Conservation (phyloP, 805 yeast species). For the Candida stauntonica region DNA sequence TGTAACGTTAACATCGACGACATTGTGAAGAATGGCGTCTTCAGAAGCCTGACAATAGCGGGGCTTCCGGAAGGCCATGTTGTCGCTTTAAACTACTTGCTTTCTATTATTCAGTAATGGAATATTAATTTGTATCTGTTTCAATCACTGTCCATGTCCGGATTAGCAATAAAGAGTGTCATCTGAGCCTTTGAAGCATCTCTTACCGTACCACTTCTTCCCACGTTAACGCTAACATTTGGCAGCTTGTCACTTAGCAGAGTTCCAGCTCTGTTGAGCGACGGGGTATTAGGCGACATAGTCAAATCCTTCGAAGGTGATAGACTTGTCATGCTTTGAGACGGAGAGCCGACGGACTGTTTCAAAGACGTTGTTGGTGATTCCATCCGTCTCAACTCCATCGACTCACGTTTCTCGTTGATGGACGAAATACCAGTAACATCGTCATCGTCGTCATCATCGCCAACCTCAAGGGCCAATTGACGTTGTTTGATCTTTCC, state of each 20-base stretch:
- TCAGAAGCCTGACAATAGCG: conserved; percentile 12
- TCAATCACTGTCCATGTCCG: conserved; percentile 38
- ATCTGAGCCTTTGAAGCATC: conserved; percentile 35
- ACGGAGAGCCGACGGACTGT: conserved; percentile 8
- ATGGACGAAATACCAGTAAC: background rate
- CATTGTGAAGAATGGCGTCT: conserved; percentile 8
- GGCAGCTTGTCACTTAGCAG: conserved; percentile 19
- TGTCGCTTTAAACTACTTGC: conserved; percentile 15
- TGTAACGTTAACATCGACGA: conserved; percentile 20
- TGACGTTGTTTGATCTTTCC: conserved; percentile 61
- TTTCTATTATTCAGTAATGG: background rate
- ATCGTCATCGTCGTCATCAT: conserved; percentile 38
- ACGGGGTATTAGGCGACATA: no score
- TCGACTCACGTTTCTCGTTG: conserved; percentile 11
- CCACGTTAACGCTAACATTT: conserved; percentile 21
- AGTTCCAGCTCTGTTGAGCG: conserved; percentile 26
- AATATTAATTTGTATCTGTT: background rate
- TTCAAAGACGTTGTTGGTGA: conserved; percentile 6
- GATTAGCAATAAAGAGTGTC: conserved; percentile 53
- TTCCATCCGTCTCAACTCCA: conserved; percentile 18
- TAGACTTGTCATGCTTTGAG: conserved; percentile 8
- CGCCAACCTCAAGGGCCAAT: conserved; percentile 74
- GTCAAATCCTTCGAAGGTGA: conserved; percentile 16
- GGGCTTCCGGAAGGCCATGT: conserved; percentile 16
- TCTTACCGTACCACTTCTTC: conserved; percentile 34